Percentiles rank a stretch among this genome's conserved stretches.
Evolutionary conservation across 2,329 filamentous ascomycete species (phyloP).

Genomic region (Trichoderma koningii): DNA sequence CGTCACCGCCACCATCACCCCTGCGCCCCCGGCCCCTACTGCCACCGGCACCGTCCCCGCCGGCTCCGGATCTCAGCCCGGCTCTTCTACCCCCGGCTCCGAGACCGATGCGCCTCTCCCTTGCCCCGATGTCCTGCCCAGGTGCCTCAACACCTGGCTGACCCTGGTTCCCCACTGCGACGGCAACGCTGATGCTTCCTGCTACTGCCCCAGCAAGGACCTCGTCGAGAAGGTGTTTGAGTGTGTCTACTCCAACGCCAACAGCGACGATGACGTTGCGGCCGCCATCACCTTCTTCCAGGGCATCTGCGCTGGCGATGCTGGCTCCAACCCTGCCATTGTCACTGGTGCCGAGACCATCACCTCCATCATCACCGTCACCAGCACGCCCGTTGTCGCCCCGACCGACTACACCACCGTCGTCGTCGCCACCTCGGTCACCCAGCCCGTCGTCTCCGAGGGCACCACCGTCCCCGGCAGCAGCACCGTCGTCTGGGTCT

Average conservation of each 20-base stretch:
- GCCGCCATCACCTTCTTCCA: slow-evolving; percentile 81
- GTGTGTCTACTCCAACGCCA: slow-evolving; percentile 78
- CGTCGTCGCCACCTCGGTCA: slow-evolving; percentile 51
- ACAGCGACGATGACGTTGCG: slow-evolving; percentile 64
- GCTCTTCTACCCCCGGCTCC: too few species aligned
- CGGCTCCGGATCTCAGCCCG: slow-evolving; percentile 24
- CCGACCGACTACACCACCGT: slow-evolving; percentile 53
- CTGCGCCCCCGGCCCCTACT: slow-evolving; percentile 25
- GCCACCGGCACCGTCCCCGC: slow-evolving; percentile 30
- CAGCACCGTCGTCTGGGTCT: slow-evolving; percentile 51
- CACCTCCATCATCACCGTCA: slow-evolving; percentile 61
- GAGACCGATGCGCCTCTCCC: slow-evolving; percentile 39
- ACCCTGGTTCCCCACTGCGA: slow-evolving; percentile 67
- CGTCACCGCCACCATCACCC: slow-evolving; percentile 54
- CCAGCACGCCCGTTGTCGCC: slow-evolving; percentile 52
- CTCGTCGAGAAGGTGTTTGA: slow-evolving; percentile 79
- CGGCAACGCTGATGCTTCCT: slow-evolving; percentile 78
- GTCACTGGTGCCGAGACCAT: slow-evolving; percentile 71
- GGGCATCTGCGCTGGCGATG: slow-evolving; percentile 81
- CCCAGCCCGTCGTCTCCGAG: slow-evolving; percentile 53
- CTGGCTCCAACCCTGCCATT: slow-evolving; percentile 79
- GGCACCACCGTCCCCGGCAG: slow-evolving; percentile 50
- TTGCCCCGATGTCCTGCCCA: slow-evolving; percentile 74
- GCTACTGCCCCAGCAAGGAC: slow-evolving; percentile 80
- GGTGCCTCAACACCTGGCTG: slow-evolving; percentile 91